Conservation (phyloP, 495 filamentous ascomycete genomes). For the Stereocaulon alpinum region DNA sequence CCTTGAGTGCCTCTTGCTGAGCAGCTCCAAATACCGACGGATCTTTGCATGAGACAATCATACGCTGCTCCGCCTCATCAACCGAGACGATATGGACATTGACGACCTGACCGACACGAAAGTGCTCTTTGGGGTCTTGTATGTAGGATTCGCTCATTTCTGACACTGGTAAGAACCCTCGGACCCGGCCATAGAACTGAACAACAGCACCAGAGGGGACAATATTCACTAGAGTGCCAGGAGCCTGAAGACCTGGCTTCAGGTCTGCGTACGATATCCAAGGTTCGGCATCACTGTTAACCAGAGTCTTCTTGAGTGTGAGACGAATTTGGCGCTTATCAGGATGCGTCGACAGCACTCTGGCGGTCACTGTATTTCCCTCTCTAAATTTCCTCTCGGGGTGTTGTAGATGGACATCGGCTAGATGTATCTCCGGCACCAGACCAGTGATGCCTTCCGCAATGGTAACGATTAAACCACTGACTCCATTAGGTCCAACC, state of each 20-base stretch:
- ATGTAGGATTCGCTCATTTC: constrained; percentile 99
- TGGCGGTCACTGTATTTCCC: constrained; percentile 69
- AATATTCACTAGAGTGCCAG: constrained; percentile 76
- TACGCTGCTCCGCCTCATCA: constrained; percentile 54
- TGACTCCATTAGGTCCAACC: constrained; percentile 58
- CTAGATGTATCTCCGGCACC: constrained; percentile 77
- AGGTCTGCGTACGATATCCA: constrained; percentile 68
- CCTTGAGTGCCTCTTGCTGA: constrained; percentile 63
- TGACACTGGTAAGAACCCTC: constrained; percentile 77
- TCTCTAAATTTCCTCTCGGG: constrained; percentile 93
- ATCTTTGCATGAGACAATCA: constrained; percentile 90
- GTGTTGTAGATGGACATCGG: constrained; percentile 77
- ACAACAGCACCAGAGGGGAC: constrained; percentile 72
- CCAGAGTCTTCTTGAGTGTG: constrained; percentile 85
- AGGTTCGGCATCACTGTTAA: constrained; percentile 70
- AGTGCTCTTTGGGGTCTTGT: constrained; percentile 77
- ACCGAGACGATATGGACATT: constrained; percentile 75
- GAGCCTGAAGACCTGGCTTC: constrained; percentile 56
- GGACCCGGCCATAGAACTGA: constrained; percentile 78
- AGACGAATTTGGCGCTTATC: constrained; percentile 71
- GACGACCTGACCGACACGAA: constrained; percentile 80
- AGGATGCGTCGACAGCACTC: constrained; percentile 71
- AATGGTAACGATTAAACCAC: constrained; percentile 69
- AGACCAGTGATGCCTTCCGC: constrained; percentile 79
- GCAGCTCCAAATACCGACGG: constrained; percentile 61